Conservation (phyloP, 768 basidiomycete genomes). For the Calocybe cyanea region DNA sequence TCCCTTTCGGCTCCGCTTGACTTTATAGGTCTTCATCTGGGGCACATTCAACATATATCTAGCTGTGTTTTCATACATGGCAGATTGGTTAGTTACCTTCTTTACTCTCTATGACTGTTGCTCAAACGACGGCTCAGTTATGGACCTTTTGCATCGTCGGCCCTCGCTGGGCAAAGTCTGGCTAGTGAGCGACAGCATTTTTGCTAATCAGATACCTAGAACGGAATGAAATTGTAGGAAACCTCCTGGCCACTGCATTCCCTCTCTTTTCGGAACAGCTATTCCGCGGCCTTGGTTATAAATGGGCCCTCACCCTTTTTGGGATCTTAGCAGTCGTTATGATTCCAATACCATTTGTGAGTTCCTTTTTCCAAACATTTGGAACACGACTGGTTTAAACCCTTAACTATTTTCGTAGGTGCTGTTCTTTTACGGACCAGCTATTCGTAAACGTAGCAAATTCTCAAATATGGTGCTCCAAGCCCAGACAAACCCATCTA, state of each 20-base stretch:
- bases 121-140: constrained; percentile 32
- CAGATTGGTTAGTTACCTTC: constrained; percentile 48
- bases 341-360: constrained; percentile 59
- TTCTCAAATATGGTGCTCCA: constrained; percentile 39
- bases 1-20: not conserved
- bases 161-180: constrained; percentile 64
- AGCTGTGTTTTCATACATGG: constrained; percentile 57
- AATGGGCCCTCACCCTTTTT: constrained; percentile 60
- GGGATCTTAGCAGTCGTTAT: constrained; percentile 48
- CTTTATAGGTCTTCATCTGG: constrained; percentile 51
- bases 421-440: constrained; percentile 39
- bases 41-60: constrained; percentile 55
- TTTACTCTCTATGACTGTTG: not conserved
- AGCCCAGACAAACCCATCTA: constrained; percentile 11
- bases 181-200: constrained; percentile 33
- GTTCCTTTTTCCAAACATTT: constrained; percentile 15
- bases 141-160: constrained; percentile 63
- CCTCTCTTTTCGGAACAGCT: constrained; percentile 61
- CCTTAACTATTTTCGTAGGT: too few relatives aligned
- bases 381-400: too few relatives aligned
- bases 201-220: too few relatives aligned
- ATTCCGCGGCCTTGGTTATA: constrained; percentile 51
- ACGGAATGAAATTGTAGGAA: too few relatives aligned
- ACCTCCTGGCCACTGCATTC: constrained; percentile 48
- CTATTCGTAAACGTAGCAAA: constrained; percentile 35